A percentile compares a stretch with the other conserved stretches of the same genome.
Evolutionary conservation across 73 alveolate genomes (phyloP).

Genomic region (Diophrys sp.): DNA sequence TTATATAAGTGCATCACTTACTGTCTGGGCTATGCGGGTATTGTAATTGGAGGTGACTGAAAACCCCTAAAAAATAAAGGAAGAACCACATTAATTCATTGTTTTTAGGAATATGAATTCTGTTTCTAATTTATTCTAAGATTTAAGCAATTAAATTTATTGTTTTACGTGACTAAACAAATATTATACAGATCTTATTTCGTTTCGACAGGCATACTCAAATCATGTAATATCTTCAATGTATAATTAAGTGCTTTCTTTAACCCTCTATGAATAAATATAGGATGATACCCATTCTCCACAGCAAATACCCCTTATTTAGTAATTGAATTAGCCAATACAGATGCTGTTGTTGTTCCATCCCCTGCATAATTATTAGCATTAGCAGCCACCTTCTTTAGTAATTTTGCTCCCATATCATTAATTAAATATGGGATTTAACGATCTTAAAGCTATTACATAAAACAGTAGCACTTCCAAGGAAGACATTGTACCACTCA

Average conservation of each 20-base stretch:
- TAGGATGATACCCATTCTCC: constrained; percentile 64
- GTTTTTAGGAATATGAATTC: too few relatives aligned
- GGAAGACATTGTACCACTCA: too few relatives aligned
- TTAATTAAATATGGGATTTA: too few relatives aligned
- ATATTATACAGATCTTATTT: constrained; percentile 56
- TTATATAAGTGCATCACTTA: constrained; percentile 13
- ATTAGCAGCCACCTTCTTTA: constrained; percentile 68
- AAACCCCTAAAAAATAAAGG: constrained; percentile 30
- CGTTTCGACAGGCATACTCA: constrained; percentile 58
- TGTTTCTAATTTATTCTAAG: too few relatives aligned
- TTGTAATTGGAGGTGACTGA: constrained; percentile 57
- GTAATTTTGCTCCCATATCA: constrained; percentile 73
- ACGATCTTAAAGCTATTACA: too few relatives aligned
- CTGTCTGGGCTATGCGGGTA: constrained; percentile 38
- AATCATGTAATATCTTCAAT: constrained; percentile 41
- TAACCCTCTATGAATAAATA: constrained; percentile 63
- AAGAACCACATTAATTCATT: too few relatives aligned
- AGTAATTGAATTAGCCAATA: constrained; percentile 48
- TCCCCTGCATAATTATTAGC: constrained; percentile 88
- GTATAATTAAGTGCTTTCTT: constrained; percentile 50
- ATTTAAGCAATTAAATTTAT: too few relatives aligned
- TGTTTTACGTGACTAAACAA: constrained; percentile 67
- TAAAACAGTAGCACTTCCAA: too few relatives aligned
- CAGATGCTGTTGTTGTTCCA: constrained; percentile 90
- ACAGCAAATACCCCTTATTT: constrained; percentile 46